phyloP scores from a whole-genome alignment of 2,329 filamentous ascomycete genomes.

The Aspergillus viridinutans region DNA sequence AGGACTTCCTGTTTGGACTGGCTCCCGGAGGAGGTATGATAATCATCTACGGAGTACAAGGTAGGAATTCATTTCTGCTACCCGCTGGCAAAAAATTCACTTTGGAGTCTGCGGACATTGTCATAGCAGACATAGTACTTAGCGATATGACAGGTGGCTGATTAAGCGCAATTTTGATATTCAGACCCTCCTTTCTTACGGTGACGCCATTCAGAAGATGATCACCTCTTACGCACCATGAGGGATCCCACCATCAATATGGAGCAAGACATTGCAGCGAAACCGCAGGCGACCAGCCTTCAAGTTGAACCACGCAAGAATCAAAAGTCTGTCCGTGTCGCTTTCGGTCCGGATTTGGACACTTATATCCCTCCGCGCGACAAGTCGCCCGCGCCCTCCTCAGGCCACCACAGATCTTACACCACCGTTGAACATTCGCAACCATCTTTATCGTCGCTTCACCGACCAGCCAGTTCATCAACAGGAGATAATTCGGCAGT shows the following conservation, averaged over 20 bases:
- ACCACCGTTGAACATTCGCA: slow-evolving; percentile 30
- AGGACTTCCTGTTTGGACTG: slow-evolving; percentile 4
- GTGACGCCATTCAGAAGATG: slow-evolving; percentile 17
- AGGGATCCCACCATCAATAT: slow-evolving; percentile 34
- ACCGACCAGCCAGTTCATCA: slow-evolving; percentile 31
- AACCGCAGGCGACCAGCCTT: slow-evolving; percentile 24
- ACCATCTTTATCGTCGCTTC: slow-evolving; percentile 15
- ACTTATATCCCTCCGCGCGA: slow-evolving; percentile 34
- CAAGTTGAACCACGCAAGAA: slow-evolving; percentile 30
- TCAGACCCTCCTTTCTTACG: slow-evolving; percentile 9
- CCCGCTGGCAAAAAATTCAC: neutral
- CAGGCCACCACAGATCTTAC: slow-evolving; percentile 32
- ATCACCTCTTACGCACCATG: slow-evolving; percentile 34
- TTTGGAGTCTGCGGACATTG: neutral
- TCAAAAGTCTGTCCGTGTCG: slow-evolving; percentile 34
- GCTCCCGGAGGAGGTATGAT: slow-evolving; percentile 15
- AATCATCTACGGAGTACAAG: slow-evolving; percentile 1
- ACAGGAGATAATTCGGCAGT: slow-evolving; percentile 24
- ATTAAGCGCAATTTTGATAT: neutral
- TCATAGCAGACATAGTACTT: neutral
- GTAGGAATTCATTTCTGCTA: neutral
- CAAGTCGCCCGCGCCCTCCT: slow-evolving; percentile 26
- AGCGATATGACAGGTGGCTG: neutral
- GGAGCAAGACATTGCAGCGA: slow-evolving; percentile 25
- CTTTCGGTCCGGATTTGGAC: slow-evolving; percentile 38